These are phyloP conservation scores for Ceratobasidium sp. DNA, from an alignment of 1,284 basidiomycete genomes.

Conservation along the genomic window DNA sequence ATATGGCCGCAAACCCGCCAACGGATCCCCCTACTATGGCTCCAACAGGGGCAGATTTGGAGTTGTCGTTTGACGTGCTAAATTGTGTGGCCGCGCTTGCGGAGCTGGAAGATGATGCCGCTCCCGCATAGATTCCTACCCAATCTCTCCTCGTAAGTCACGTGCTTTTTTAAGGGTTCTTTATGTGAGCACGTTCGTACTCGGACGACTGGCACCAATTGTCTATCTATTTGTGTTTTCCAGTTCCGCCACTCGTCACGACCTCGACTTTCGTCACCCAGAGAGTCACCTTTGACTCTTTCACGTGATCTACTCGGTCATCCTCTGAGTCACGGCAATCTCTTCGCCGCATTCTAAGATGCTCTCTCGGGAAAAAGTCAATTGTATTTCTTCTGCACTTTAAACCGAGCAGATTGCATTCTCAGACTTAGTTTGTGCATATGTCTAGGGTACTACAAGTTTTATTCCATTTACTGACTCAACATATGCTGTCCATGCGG, in stretches of 20 bases:
- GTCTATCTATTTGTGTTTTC: too few relatives aligned
- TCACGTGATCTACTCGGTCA: too few relatives aligned
- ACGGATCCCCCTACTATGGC: conserved; percentile 1
- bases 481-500: conserved; percentile 3
- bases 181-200: too few relatives aligned
- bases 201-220: too few relatives aligned
- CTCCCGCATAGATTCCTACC: too few relatives aligned
- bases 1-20: neutral
- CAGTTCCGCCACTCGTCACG: too few relatives aligned
- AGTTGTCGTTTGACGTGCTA: neutral
- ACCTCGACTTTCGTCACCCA: too few relatives aligned
- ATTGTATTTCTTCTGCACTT: neutral
- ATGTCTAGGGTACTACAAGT: neutral
- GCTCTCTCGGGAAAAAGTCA: neutral
- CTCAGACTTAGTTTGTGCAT: neutral
- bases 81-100: neutral
- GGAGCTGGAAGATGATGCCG: neutral
- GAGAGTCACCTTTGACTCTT: too few relatives aligned
- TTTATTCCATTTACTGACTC: conserved; percentile 7
- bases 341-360: too few relatives aligned
- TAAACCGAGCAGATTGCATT: neutral
- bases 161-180: too few relatives aligned
- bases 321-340: too few relatives aligned
- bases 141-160: too few relatives aligned
- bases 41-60: neutral